Percentiles rank a stretch among this genome's conserved stretches.
Evolutionary conservation across 768 basidiomycete species (phyloP).

Genomic region (Kondoa subrosea): DNA sequence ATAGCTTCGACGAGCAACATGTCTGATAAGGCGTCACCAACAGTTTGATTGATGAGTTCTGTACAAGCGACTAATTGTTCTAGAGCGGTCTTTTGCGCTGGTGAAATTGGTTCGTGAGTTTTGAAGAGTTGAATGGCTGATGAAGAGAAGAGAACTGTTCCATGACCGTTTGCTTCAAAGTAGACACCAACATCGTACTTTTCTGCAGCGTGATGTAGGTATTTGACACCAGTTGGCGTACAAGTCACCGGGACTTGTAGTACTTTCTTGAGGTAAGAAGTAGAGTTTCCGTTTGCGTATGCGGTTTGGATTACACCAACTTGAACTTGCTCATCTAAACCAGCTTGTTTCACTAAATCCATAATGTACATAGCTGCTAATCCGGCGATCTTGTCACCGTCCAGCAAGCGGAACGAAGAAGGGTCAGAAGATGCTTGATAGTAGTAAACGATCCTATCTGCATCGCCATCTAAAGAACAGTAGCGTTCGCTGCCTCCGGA

Average conservation of each 20-base stretch:
- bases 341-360: conserved; percentile 69
- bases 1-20: conserved; percentile 88
- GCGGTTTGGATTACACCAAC: conserved; percentile 97
- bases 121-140: conserved; percentile 48
- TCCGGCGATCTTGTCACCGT: conserved; percentile 94
- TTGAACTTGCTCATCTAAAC: conserved; percentile 56
- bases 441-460: conserved; percentile 90
- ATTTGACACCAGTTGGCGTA: conserved; percentile 91
- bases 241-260: conserved; percentile 87
- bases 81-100: conserved; percentile 45
- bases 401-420: conserved; percentile 70
- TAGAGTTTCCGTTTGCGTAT: conserved; percentile 94
- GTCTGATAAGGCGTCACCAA: conserved; percentile 91
- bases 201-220: conserved; percentile 92
- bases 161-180: conserved; percentile 98
- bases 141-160: conserved; percentile 84
- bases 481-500: conserved; percentile 39
- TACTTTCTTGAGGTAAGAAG: conserved; percentile 72
- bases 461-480: conserved; percentile 92
- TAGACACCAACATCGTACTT: conserved; percentile 91
- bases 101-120: conserved; percentile 50
- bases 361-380: conserved; percentile 84
- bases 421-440: conserved; percentile 53
- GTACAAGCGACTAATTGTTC: conserved; percentile 49
- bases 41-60: conserved; percentile 87